Conservation (phyloP, 441 rosid genomes). For the Jatropha podagrica region DNA sequence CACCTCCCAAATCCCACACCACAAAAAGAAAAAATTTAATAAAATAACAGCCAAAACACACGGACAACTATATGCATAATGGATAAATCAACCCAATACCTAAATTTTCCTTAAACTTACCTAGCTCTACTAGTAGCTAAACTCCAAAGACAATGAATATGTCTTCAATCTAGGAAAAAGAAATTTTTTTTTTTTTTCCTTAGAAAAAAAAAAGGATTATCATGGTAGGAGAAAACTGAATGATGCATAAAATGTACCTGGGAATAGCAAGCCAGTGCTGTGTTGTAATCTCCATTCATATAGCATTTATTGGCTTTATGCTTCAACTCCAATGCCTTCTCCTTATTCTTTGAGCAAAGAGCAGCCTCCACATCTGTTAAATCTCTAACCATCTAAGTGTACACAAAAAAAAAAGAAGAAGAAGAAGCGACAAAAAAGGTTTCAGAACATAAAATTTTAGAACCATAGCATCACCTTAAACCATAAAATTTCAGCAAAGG, state of each 20-base stretch:
- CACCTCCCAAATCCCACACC: not conserved
- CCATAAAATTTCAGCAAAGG: not conserved
- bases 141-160: not conserved
- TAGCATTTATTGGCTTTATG: constrained; percentile 59
- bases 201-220: not conserved
- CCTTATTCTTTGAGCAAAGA: constrained; percentile 57
- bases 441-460: not conserved
- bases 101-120: not conserved
- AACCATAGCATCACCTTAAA: not conserved
- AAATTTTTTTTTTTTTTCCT: not conserved
- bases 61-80: not conserved
- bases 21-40: not conserved
- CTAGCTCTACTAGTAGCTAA: not conserved
- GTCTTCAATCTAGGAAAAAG: not conserved
- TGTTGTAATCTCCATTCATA: constrained; percentile 36
- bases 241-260: constrained; percentile 31
- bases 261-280: constrained; percentile 59
- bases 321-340: constrained; percentile 58
- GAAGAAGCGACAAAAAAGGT: not conserved
- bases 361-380: constrained; percentile 28
- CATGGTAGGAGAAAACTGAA: not conserved
- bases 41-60: too few species aligned
- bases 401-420: not conserved
- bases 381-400: not conserved
- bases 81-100: not conserved